phyloP scores from a whole-genome alignment of 2,329 filamentous ascomycete species.

The Pseudogymnoascus destructans region DNA sequence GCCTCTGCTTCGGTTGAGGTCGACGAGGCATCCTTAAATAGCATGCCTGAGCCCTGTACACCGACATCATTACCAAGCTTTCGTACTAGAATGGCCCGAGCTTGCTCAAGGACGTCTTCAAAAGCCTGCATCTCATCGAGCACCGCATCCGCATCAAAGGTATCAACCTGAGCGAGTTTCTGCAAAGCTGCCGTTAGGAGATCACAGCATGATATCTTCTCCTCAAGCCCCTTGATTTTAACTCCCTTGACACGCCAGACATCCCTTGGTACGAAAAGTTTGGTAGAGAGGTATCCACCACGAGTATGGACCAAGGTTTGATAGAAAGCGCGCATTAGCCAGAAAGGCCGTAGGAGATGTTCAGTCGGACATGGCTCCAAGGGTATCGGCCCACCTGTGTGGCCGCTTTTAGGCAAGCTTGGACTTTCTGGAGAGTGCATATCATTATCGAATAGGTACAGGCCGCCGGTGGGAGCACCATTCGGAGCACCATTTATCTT shows the following conservation, averaged over 20 bases:
- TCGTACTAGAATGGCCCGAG: constrained; percentile 61
- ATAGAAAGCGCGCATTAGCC: constrained; percentile 90
- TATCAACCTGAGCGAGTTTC: constrained; percentile 74
- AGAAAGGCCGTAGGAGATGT: constrained; percentile 83
- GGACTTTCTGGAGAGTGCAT: constrained; percentile 56
- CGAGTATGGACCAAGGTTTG: constrained; percentile 84
- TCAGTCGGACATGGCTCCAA: constrained; percentile 88
- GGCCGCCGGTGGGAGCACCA: constrained; percentile 45
- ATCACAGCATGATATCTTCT: constrained; percentile 89
- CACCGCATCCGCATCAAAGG: constrained; percentile 78
- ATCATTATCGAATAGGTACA: constrained; percentile 73
- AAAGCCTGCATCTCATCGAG: constrained; percentile 88
- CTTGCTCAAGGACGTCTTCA: constrained; percentile 74
- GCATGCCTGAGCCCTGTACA: constrained; percentile 53
- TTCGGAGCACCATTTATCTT: constrained; percentile 36
- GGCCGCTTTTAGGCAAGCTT: constrained; percentile 51
- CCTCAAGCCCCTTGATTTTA: constrained; percentile 80
- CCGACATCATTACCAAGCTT: constrained; percentile 92
- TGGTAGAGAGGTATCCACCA: constrained; percentile 82
- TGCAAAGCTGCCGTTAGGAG: constrained; percentile 76
- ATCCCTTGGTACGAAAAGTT: constrained; percentile 82
- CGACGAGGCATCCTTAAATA: constrained; percentile 59
- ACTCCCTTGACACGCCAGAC: constrained; percentile 91
- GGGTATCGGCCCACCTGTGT: constrained; percentile 54
- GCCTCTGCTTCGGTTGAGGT: constrained; percentile 31